A percentile compares a stretch with the other conserved stretches of the same genome.
These are phyloP conservation scores for Mycena capillaripes DNA, from an alignment of 768 basidiomycete species.

Conservation along the genomic window DNA sequence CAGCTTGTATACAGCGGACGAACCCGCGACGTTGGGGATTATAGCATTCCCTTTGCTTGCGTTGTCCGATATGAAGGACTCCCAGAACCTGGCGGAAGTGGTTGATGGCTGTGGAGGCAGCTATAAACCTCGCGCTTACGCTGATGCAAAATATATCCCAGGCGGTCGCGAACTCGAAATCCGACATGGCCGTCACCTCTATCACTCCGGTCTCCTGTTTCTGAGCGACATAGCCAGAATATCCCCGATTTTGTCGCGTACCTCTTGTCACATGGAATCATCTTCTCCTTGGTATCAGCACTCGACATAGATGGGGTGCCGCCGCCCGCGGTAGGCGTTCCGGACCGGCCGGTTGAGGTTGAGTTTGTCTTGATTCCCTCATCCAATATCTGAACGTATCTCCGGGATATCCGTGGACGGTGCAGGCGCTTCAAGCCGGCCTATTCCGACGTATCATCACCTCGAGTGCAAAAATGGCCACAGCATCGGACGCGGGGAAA, in stretches of 20 bases:
- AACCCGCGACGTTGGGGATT: conserved; percentile 11
- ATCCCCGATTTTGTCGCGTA: conserved; percentile 12
- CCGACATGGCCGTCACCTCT: conserved; percentile 3
- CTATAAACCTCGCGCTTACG: conserved; percentile 9
- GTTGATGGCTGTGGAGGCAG: conserved; percentile 23
- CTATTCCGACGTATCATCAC: conserved; percentile 10
- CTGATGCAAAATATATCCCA: conserved; percentile 17
- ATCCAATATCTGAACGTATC: conserved; percentile 6
- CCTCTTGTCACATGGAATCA: conserved; percentile 17
- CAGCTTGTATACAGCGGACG: not conserved
- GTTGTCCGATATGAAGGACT: conserved; percentile 19
- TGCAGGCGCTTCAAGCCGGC: conserved; percentile 11
- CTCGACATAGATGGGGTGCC: conserved; percentile 19
- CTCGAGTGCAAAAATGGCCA: not conserved
- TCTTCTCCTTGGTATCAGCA: conserved; percentile 13
- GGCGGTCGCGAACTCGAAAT: conserved; percentile 14
- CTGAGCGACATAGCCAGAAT: not conserved
- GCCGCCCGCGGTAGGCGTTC: conserved; percentile 6
- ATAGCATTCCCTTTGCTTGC: conserved; percentile 26
- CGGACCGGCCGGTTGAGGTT: conserved; percentile 1
- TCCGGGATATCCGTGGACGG: conserved; percentile 20
- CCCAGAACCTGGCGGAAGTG: conserved; percentile 11
- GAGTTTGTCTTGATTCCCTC: conserved; percentile 4
- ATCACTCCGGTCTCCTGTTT: conserved; percentile 17
- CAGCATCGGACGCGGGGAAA: conserved; percentile 7